Evolutionary conservation across 1,139 yeast species (phyloP), one percentile per base, ranked within the genome.

Genomic region (Geotrichum klebahnii): DNA sequence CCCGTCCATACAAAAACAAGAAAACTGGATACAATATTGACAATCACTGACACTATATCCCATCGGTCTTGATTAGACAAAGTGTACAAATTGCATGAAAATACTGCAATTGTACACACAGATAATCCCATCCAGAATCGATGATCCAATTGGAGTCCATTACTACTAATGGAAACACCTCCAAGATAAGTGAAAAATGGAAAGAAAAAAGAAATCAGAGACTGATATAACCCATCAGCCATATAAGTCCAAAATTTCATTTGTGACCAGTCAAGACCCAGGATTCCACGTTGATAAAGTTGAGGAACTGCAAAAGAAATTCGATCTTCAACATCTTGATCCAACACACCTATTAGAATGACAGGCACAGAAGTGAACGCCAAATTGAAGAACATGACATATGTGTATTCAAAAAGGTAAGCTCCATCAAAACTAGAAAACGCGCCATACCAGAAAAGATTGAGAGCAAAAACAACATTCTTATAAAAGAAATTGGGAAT

Each of bases 341-440:
- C 98, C 55, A 90, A 76, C 35, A 89, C 78, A 55, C 96, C 97
- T 70, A 94, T 72, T 62, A 90, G 80, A 46, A 92, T 90, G 51
- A 92, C 92, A 0, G 98, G 97, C 56, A 92, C 71, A 2, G 98
- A 90, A 0, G 97, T 92, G 63, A 89, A 92, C 4, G 96, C 96
- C 75, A 92, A 78, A 66, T 87, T 90, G 73, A 88, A 90, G 66
- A 92, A 84, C 81, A 85, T 88, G 71, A 92, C 74, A 65, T 84
- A 90, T 22, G 97, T 92, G 71, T 82, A 90, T 70, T 92, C 97
- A 65, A 85, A 89, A 62, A 92, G 71, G 65, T 90, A 92, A 1
- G 96, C 77, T 23, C 96, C 97, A 69, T 92, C 97, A 65, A 85
- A 92, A 64, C 86, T 77, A 66, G 79, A 79, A 70, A 76, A 86